These are phyloP conservation scores for Drechslerella stenobrocha DNA, from an alignment of 2,329 filamentous ascomycete species.

Conservation along the genomic window DNA sequence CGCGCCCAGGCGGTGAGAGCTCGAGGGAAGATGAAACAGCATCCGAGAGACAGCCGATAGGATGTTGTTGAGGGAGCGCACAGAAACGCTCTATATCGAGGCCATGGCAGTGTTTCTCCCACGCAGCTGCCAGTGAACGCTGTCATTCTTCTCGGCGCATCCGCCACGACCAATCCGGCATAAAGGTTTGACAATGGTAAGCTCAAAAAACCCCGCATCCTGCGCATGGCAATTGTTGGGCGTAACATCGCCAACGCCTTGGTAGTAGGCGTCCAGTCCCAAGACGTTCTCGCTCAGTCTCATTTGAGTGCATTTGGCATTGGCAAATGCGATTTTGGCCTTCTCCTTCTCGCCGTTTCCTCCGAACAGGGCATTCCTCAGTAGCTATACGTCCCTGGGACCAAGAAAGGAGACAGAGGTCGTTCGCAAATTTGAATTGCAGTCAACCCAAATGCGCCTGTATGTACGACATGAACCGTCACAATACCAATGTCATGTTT, in stretches of 20 bases:
- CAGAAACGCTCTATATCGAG: neutral
- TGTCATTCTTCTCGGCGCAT: slow-evolving; percentile 22
- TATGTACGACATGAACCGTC: slow-evolving; percentile 1
- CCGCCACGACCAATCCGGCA: neutral
- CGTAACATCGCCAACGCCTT: slow-evolving; percentile 7
- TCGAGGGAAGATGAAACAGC: no score
- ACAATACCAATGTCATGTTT: slow-evolving; percentile 25
- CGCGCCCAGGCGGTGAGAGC: neutral
- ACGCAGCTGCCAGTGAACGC: neutral
- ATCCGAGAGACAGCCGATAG: neutral
- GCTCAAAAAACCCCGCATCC: no score
- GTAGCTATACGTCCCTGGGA: no score
- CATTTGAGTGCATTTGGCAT: neutral
- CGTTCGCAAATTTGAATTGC: neutral
- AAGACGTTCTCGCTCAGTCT: slow-evolving; percentile 26
- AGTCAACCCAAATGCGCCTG: neutral
- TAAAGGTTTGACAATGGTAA: neutral
- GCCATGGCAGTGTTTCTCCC: neutral
- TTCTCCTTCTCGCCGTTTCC: slow-evolving; percentile 13
- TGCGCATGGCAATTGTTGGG: neutral
- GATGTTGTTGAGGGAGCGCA: neutral
- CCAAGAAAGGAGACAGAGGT: no score
- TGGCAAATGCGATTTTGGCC: neutral
- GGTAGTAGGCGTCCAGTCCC: slow-evolving; percentile 37
- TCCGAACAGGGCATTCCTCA: slow-evolving; percentile 2